These are phyloP conservation scores for Carpinus fangiana DNA, from an alignment of 306 rosid species.

Conservation along the genomic window DNA sequence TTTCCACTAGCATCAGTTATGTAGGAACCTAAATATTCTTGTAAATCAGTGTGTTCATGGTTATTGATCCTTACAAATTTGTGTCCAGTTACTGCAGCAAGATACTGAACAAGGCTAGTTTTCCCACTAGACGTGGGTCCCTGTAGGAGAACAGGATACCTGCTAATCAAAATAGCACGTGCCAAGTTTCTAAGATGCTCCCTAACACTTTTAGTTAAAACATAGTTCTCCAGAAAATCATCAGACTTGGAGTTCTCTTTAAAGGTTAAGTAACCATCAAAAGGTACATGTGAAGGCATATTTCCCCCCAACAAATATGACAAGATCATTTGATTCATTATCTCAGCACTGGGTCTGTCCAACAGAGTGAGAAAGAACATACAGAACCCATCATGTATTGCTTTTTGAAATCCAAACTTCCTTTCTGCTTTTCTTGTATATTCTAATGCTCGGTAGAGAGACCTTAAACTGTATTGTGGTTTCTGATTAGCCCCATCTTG, in stretches of 20 bases:
- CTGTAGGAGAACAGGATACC: constrained; percentile 90
- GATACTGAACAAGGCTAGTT: constrained; percentile 89
- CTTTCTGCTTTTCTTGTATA: constrained; percentile 66
- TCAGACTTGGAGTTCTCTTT: constrained; percentile 24
- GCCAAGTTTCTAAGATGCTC: constrained; percentile 80
- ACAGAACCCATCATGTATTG: constrained; percentile 86
- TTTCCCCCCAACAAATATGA: constrained; percentile 49
- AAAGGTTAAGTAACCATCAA: constrained; percentile 47
- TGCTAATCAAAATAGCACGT: constrained; percentile 70
- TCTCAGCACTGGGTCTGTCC: constrained; percentile 68
- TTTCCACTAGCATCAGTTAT: constrained; percentile 74
- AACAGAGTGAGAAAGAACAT: constrained; percentile 81
- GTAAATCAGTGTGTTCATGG: constrained; percentile 97
- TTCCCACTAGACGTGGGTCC: constrained; percentile 99
- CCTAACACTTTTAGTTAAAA: constrained; percentile 64
- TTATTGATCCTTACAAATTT: constrained; percentile 89
- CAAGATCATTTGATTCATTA: constrained; percentile 60
- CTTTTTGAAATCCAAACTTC: constrained; percentile 55
- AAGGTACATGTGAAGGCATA: constrained; percentile 46
- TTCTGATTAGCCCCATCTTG: constrained; percentile 95
- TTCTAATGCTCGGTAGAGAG: constrained; percentile 89
- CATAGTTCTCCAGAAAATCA: constrained; percentile 41
- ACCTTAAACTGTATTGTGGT: constrained; percentile 93
- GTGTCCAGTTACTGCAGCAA: constrained; percentile 76
- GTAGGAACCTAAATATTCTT: constrained; percentile 90